A percentile compares a stretch with the other conserved stretches of the same genome.
These are phyloP conservation scores for Trichosporon ovoides DNA, from an alignment of 1,284 basidiomycete species.

Conservation along the genomic window DNA sequence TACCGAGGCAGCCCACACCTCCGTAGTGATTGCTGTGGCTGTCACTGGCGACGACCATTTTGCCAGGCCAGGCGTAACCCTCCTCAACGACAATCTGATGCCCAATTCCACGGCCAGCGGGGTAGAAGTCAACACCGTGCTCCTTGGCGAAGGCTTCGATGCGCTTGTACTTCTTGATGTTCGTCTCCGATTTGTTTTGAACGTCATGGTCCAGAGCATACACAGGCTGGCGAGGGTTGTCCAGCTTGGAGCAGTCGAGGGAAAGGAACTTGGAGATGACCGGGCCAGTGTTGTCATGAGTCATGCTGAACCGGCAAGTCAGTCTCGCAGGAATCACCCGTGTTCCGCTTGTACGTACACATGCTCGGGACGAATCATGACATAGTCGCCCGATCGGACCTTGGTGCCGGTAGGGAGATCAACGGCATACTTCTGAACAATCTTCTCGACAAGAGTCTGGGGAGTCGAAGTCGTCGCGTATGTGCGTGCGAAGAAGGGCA, in stretches of 20 bases:
- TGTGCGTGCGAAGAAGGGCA: constrained; percentile 2
- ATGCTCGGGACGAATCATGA: constrained; percentile 95
- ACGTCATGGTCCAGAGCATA: constrained; percentile 99
- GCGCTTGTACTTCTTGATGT: constrained; percentile 84
- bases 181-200: constrained; percentile 91
- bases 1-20: constrained; percentile 93
- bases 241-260: constrained; percentile 82
- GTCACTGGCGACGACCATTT: constrained; percentile 90
- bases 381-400: constrained; percentile 94
- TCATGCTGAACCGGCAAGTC: constrained; percentile 57
- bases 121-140: constrained; percentile 90
- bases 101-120: constrained; percentile 95
- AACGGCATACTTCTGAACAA: constrained; percentile 94
- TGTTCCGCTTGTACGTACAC: constrained; percentile 53
- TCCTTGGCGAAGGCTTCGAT: constrained; percentile 88
- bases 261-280: constrained; percentile 96
- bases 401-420: constrained; percentile 68
- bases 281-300: constrained; percentile 95
- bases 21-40: constrained; percentile 96
- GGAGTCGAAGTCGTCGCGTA: constrained; percentile 51
- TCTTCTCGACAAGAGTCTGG: constrained; percentile 94
- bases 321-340: neutral
- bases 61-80: constrained; percentile 90
- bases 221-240: constrained; percentile 69
- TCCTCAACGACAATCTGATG: constrained; percentile 94